Evolutionary conservation across 306 rosid species (phyloP).

Genomic region (Adenanthera pavonina): DNA sequence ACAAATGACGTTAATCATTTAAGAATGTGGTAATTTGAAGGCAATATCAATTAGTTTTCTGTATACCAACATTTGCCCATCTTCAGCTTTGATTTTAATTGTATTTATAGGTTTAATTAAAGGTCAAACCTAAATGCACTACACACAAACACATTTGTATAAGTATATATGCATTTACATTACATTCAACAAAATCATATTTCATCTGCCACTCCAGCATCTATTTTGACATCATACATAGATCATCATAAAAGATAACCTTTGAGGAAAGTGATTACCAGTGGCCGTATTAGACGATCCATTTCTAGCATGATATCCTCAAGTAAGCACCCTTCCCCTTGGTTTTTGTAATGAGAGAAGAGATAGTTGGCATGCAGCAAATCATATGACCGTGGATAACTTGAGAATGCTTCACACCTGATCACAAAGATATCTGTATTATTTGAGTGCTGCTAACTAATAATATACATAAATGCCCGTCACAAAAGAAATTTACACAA

Average conservation of each 20-base stretch:
- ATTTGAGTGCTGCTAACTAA: constrained; percentile 36
- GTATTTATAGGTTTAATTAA: constrained; percentile 22
- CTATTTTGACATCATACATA: constrained; percentile 29
- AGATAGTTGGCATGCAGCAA: constrained; percentile 80
- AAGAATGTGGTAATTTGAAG: neutral
- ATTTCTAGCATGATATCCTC: constrained; percentile 95
- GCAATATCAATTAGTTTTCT: neutral
- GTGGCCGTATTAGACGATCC: constrained; percentile 85
- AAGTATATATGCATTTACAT: neutral
- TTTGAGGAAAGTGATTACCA: constrained; percentile 54
- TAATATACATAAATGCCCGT: neutral
- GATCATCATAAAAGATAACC: constrained; percentile 9
- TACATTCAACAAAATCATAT: constrained; percentile 4
- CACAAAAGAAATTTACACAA: neutral
- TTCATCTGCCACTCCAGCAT: constrained; percentile 27
- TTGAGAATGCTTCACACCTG: constrained; percentile 96
- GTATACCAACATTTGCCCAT: neutral
- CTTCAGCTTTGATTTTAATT: constrained; percentile 5
- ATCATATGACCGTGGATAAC: constrained; percentile 91
- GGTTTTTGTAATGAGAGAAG: constrained; percentile 70
- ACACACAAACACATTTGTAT: constrained; percentile 3
- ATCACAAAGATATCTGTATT: constrained; percentile 35
- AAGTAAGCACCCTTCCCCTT: constrained; percentile 64
- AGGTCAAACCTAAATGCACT: constrained; percentile 15
- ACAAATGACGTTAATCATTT: neutral